Evolutionary conservation across 352 stramenopile species (phyloP), one percentile per base, ranked within the genome.

Genomic region (Pilasporangium apinafurcum): DNA sequence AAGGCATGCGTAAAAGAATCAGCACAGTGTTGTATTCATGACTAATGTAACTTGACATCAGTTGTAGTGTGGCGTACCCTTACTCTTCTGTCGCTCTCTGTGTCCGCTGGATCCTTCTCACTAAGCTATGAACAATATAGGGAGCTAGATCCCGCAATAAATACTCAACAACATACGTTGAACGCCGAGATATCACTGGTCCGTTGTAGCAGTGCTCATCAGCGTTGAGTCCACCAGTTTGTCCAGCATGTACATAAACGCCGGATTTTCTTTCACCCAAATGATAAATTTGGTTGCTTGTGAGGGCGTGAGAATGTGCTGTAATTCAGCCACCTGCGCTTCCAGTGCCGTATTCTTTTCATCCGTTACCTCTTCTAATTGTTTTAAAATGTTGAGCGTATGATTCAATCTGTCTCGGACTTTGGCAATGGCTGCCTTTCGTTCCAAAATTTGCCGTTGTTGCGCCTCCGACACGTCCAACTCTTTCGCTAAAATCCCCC

Each of bases 191-290:
- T n/a, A n/a, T n/a, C n/a, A n/a, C n/a, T n/a, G n/a, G n/a, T n/a
- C n/a, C n/a, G n/a, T n/a, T n/a, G n/a, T n/a, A n/a, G 59, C 44
- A 45, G 56, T 48, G 18, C 31, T 49, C 9, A 48, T 37, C 14
- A 85, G 48, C 24, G 72, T 86, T 9, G 71, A 83, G 53, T 87
- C 71, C 36, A 87, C 75, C 21, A 90, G 51, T 44, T 85, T 85
- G 57, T 90, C 75, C 35, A 90, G 59, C 78, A 90, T 90, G 51
- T 90, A 90, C 78, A 90, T 90, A 48, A 90, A 87, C 16, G 78
- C 78, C 39, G 74, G 78, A 31, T 90, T 90, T 33, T 90, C 73
- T 45, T 90, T 90, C 13, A 90, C 78, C 78, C 78, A 90, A 44
- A 90, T 83, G 64, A 90, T 90, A 61, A 90, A 90, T 53, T 81